Percentiles rank a stretch among this genome's conserved stretches.
phyloP scores from a whole-genome alignment of 768 basidiomycete species.

The Lactarius hatsudake region DNA sequence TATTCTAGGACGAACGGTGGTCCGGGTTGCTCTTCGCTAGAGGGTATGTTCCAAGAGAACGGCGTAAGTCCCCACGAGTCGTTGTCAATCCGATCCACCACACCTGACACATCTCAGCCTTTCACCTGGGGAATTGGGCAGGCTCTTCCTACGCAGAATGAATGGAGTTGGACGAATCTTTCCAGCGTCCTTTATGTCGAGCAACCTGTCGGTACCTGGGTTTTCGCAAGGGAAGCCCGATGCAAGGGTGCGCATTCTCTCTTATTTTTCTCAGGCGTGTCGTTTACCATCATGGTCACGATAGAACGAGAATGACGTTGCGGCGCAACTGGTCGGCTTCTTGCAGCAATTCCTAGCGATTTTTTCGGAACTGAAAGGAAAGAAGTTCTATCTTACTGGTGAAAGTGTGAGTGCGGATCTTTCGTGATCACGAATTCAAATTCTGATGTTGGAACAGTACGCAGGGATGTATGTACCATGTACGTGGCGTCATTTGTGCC shows the following conservation, averaged over 20 bases:
- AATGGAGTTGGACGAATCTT: conserved; percentile 77
- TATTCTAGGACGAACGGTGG: conserved; percentile 71
- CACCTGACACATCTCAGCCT: conserved; percentile 43
- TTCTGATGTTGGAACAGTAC: conserved; percentile 45
- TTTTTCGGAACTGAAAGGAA: conserved; percentile 69
- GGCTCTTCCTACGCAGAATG: conserved; percentile 60
- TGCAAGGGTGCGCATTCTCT: conserved; percentile 37
- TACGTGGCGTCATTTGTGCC: conserved; percentile 39
- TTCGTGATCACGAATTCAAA: background rate
- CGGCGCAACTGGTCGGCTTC: conserved; percentile 57
- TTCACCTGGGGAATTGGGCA: conserved; percentile 64
- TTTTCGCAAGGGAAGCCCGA: conserved; percentile 70
- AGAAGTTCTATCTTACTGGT: conserved; percentile 67
- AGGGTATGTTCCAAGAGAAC: conserved; percentile 72
- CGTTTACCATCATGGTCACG: background rate
- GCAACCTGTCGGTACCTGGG: conserved; percentile 77
- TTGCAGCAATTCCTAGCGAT: conserved; percentile 73
- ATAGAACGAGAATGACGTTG: conserved; percentile 54
- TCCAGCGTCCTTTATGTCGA: conserved; percentile 74
- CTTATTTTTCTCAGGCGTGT: background rate
- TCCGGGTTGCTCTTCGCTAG: conserved; percentile 73
- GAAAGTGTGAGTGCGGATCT: conserved; percentile 58
- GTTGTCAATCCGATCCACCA: background rate
- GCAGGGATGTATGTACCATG: conserved; percentile 69
- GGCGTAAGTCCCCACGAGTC: conserved; percentile 48